Evolutionary conservation across 306 rosid species (phyloP).

Genomic region (Cucurbita maxima): DNA sequence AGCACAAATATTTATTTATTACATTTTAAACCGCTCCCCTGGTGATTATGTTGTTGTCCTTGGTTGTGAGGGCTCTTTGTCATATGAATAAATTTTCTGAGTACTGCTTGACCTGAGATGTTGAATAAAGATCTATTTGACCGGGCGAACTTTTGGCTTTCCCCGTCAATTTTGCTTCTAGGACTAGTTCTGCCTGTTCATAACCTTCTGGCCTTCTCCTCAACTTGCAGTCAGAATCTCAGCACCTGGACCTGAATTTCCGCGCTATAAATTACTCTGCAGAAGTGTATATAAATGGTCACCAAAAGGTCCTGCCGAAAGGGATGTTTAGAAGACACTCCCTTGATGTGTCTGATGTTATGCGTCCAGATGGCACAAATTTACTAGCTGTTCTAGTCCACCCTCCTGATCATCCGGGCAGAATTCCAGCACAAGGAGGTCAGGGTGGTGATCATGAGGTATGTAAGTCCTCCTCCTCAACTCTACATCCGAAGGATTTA

Average conservation of each 20-base stretch:
- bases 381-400: conserved; percentile 87
- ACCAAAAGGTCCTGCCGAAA: conserved; percentile 42
- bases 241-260: conserved; percentile 72
- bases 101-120: background rate
- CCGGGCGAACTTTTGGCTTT: background rate
- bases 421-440: conserved; percentile 62
- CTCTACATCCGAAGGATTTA: background rate
- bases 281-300: conserved; percentile 74
- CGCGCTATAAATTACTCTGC: conserved; percentile 87
- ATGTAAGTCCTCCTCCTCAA: background rate
- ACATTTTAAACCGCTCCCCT: background rate
- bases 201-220: conserved; percentile 7
- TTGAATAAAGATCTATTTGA: background rate
- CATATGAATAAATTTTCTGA: background rate
- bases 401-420: conserved; percentile 96
- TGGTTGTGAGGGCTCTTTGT: background rate
- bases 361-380: conserved; percentile 52
- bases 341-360: conserved; percentile 65
- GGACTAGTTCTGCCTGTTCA: background rate
- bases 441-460: conserved; percentile 99
- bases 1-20: background rate
- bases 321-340: conserved; percentile 94
- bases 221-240: conserved; percentile 38
- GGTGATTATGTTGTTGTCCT: background rate
- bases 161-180: background rate